Evolutionary conservation across 495 filamentous ascomycete genomes (phyloP).

Genomic region (Aspergillus coremiiformis): DNA sequence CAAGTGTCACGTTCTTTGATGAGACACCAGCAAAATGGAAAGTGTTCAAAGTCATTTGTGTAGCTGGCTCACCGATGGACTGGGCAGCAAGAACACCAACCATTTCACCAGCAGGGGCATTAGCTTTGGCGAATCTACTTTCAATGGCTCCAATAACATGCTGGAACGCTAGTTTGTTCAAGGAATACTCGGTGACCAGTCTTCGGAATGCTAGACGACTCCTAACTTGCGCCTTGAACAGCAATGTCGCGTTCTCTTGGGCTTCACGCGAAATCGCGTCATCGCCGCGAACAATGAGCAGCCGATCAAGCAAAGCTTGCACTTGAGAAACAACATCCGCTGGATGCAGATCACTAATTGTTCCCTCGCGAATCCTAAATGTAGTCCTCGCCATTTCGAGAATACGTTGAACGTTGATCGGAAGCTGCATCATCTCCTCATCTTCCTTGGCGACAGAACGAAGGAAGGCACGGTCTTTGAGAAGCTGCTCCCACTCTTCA

Average conservation of each 20-base stretch:
- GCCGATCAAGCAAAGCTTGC: constrained; percentile 60
- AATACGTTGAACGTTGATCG: constrained; percentile 83
- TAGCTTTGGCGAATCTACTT: constrained; percentile 69
- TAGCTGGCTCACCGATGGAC: constrained; percentile 97
- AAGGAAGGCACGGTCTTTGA: constrained; percentile 65
- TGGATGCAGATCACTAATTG: constrained; percentile 85
- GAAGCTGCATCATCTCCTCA: constrained; percentile 78
- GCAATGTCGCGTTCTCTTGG: constrained; percentile 73
- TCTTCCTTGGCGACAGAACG: constrained; percentile 60
- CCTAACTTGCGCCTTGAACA: constrained; percentile 88
- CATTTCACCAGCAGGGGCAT: constrained; percentile 92
- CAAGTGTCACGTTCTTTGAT: constrained; percentile 98
- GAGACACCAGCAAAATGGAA: constrained; percentile 99
- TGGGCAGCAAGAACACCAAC: constrained; percentile 96
- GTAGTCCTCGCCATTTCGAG: constrained; percentile 82
- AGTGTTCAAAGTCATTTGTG: constrained; percentile 98
- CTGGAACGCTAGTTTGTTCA: constrained; percentile 89
- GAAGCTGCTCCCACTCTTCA: constrained; percentile 76
- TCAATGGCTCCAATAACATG: constrained; percentile 90
- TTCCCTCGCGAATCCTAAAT: constrained; percentile 79
- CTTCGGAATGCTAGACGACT: constrained; percentile 88
- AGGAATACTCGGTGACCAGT: constrained; percentile 69
- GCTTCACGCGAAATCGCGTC: constrained; percentile 79
- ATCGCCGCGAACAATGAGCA: constrained; percentile 76
- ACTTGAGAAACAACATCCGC: constrained; percentile 80